Conservation (phyloP, 306 rosid species). For the Arachis hypogaea region DNA sequence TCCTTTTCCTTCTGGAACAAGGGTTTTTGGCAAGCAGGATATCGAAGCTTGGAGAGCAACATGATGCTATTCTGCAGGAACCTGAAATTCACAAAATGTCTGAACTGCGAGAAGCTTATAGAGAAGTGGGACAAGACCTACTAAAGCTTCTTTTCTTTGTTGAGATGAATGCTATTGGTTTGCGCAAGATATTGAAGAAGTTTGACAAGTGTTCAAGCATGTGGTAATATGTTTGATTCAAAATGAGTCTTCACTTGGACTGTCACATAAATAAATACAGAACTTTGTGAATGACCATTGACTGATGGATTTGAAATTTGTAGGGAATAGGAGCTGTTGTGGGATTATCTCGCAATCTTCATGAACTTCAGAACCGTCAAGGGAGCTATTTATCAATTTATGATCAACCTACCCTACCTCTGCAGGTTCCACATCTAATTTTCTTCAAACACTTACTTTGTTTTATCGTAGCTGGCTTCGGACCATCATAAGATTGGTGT, state of each 20-base stretch:
- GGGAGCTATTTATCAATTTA: slow-evolving; percentile 96
- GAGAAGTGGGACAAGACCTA: slow-evolving; percentile 80
- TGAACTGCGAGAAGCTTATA: slow-evolving; percentile 81
- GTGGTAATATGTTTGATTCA: slow-evolving; percentile 73
- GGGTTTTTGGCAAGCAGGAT: slow-evolving; percentile 92
- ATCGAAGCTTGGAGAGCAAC: slow-evolving; percentile 72
- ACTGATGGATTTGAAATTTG: slow-evolving; percentile 39
- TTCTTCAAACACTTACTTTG: slow-evolving; percentile 4
- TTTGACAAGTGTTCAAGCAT: slow-evolving; percentile 99
- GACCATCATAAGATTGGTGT: slow-evolving; percentile 10
- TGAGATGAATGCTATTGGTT: slow-evolving; percentile 92
- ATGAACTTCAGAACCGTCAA: slow-evolving; percentile 94
- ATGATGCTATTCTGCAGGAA: slow-evolving; percentile 65
- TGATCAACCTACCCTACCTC: slow-evolving; percentile 82
- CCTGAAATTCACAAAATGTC: slow-evolving; percentile 77
- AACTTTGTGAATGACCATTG: slow-evolving; percentile 30
- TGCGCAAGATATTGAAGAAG: slow-evolving; percentile 97
- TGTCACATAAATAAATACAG: slow-evolving; percentile 12
- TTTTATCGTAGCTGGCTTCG: slow-evolving; percentile 20
- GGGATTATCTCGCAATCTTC: slow-evolving; percentile 97
- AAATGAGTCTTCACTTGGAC: slow-evolving; percentile 15
- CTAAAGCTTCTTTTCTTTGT: slow-evolving; percentile 85
- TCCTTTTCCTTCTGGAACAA: slow-evolving; percentile 97
- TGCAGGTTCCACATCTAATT: slow-evolving; percentile 63
- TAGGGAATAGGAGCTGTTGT: slow-evolving; percentile 98